Evolutionary conservation across 2,329 filamentous ascomycete species (phyloP), one percentile per base, ranked within the genome.

Genomic region (Ophiobolus disseminans): DNA sequence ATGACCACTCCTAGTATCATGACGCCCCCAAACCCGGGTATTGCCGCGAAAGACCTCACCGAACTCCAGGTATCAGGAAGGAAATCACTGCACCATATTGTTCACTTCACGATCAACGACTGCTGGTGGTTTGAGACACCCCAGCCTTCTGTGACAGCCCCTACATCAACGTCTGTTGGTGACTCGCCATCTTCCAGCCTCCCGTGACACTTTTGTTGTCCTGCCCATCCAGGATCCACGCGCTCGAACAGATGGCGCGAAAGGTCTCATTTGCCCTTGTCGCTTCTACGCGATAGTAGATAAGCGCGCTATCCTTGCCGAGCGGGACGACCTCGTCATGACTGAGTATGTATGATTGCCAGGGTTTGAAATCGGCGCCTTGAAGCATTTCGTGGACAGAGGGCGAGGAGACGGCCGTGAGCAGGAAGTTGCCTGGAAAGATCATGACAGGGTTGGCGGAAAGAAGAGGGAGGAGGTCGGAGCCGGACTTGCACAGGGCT

Each of bases 401-500:
- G 1, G 63, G 63, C 1, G 58, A 71, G 8, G 64, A 69, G 5
- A 68, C 68, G 3, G 69, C 68, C 1, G 63, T 62, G 22, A 74
- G 68, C 3, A 60, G 66, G 25, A 68, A 64, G 28, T 74, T 68
- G 20, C 69, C 66, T 3, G 73, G 73, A 47, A 73, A 69, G 20
- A 75, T 74, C 40, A 75, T 74, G 66, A 76, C 73, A 49, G 69
- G 69, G 25, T 57, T 75, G 30, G 65, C 60, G 10, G 62, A 61
- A 17, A 64, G 57, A 11, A 62, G 70, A 11, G 72, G 72, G 3
- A 64, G 58, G 20, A 72, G 70, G 41, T 57, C 55, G 7, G 65
- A 59, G 47, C 73, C 61, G 5, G 64, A 62, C 32, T 47, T 55
- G 55, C 64, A 75, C 40, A 70, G 71, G 10, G 56, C 73, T 3